Evolutionary conservation across 768 basidiomycete genomes (phyloP), one percentile per base, ranked within the genome.

Genomic region (Calocybe gangraenosa): DNA sequence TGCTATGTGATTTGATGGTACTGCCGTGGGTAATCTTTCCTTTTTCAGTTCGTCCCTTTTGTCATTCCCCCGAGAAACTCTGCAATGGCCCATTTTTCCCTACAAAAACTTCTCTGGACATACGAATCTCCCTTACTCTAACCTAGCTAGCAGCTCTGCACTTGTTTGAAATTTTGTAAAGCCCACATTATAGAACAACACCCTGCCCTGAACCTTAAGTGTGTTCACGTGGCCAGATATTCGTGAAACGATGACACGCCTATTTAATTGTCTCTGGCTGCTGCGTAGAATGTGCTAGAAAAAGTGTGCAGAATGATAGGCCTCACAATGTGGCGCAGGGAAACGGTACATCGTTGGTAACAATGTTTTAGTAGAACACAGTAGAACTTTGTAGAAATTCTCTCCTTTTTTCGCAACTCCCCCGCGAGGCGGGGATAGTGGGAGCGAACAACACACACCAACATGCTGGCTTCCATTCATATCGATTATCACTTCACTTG

Each of bases 1-100:
- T 61, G 65, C 67, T 65, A 66, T 68, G 64, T 69, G 68, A 67
- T 64, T 65, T 63, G 65, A 66, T 61, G 64, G 30, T 60, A 69
- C 69, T 68, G 63, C 55, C 71, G 72, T 74, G 72, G 67, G 69
- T 65, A 69, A 68, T 56, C 34, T 58, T 67, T 52, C 67, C 56
- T 52, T 55, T 63, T 62, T 60, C 54, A 60, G 57, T 45, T 47
- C 50, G 38, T 53, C 48, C 37, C 44, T 47, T 56, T 48, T 41
- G 36, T 44, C 40, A 19, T 37, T 42, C 44, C 42, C 37, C 44
- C 47, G 25, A 57, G 40, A 58, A 52, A 40, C 47, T 49, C 46
- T 47, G 48, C 44, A 58, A 55, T 49, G 2, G 19, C 28, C 35
- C 31, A 10, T 6, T 20, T 36, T 5, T 3, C 17, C 19, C 8